phyloP scores from a whole-genome alignment of 2,329 filamentous ascomycete species.

The Fusarium fracticaudum region DNA sequence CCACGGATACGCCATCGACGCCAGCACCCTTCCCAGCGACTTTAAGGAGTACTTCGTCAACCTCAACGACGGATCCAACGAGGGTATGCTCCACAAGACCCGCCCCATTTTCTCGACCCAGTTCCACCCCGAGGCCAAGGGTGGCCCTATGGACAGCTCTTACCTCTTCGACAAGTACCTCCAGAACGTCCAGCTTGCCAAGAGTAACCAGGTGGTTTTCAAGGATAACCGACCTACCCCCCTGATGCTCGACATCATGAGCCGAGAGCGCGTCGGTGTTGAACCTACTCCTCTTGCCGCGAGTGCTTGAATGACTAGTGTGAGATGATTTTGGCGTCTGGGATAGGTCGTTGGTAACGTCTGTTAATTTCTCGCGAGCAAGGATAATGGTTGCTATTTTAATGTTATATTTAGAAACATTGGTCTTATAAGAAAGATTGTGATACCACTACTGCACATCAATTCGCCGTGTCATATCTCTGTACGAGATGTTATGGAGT shows the following conservation, averaged over 20 bases:
- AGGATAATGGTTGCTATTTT: conserved; percentile 12
- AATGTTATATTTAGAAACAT: conserved; percentile 4
- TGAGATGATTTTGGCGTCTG: conserved; percentile 30
- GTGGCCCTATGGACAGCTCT: conserved; percentile 92
- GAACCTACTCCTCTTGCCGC: conserved; percentile 68
- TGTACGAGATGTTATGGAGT: neutral
- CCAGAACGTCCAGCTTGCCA: conserved; percentile 88
- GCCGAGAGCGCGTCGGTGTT: conserved; percentile 95
- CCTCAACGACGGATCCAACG: conserved; percentile 96
- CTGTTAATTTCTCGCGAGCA: conserved; percentile 17
- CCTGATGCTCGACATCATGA: conserved; percentile 87
- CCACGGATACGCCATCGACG: conserved; percentile 95
- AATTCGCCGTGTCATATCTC: neutral
- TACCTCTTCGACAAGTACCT: conserved; percentile 98
- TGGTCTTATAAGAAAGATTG: neutral
- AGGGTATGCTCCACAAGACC: conserved; percentile 95
- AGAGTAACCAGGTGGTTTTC: conserved; percentile 80
- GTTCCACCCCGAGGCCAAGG: conserved; percentile 99
- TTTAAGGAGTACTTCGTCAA: conserved; percentile 99
- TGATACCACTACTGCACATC: neutral
- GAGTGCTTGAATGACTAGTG: conserved; percentile 49
- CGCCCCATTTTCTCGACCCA: conserved; percentile 98
- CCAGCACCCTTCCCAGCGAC: conserved; percentile 80
- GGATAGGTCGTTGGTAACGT: conserved; percentile 23
- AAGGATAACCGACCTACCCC: conserved; percentile 89